Base-by-base conservation (phyloP, 768 basidiomycete genomes). In the Agaricus blazei region DNA sequence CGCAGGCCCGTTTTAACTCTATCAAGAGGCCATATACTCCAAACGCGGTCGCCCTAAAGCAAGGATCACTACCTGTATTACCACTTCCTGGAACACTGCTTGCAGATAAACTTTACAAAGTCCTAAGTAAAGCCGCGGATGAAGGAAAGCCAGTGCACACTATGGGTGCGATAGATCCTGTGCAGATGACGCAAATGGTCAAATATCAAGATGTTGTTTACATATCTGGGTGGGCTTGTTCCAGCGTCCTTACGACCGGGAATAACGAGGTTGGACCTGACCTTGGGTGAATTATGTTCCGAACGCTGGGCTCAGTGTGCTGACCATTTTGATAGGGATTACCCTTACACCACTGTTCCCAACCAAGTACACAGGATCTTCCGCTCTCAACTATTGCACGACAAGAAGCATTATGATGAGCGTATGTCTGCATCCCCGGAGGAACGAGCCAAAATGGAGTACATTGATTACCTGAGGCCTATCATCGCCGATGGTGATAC, bases 401-500 rank as follows among this genome's bases (percentile, higher is more conserved):
- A 97, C 74, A 86, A 84, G 71, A 96, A 95, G 65, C 88, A 94
- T 64, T 93, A 90, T 63, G 91, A 95, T 63, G 91, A 92, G 62
- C 83, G 93, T 31, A 75, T 91, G 71, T 75, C 79, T 14, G 75
- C 81, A 38, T 76, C 84, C 27, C 72, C 77, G 4, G 86, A 86
- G 60, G 77, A 81, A 58, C 78, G 89, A 48, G 78, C 77, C 28
- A 84, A 84, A 57, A 78, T 90, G 78, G 82, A 86, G 46, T 90
- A 88, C 64, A 74, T 91, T 40, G 93, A 96, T 67, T 96, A 95
- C 66, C 74, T 97, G 43, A 79, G 91, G 50, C 94, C 94, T 27
- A 95, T 98, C 61, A 88, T 98, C 60, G 94, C 94, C 11, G 94
- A 97, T 66, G 94, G 85, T 26, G 94, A 96, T 72, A 95, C 94